A percentile compares a stretch with the other conserved stretches of the same genome.
These are phyloP conservation scores for Papiliotrema nemorosa DNA, from an alignment of 1,284 basidiomycete species.

Conservation along the genomic window DNA sequence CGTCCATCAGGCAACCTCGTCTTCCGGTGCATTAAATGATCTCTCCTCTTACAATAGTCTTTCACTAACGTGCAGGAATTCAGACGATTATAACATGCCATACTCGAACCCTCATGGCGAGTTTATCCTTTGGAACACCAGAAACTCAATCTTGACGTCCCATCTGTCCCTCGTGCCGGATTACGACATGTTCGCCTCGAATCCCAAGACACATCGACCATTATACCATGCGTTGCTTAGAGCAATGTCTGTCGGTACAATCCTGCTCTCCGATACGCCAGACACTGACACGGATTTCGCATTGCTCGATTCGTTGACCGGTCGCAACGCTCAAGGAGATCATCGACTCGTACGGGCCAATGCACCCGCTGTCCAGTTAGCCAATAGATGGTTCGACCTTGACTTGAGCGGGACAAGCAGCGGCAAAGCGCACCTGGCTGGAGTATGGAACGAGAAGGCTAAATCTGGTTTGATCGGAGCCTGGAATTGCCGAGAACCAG, in stretches of 20 bases:
- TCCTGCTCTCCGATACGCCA: conserved; percentile 32
- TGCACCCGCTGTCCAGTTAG: conserved; percentile 2
- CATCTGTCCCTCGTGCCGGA: conserved; percentile 31
- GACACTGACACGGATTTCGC: conserved; percentile 14
- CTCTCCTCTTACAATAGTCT: background rate
- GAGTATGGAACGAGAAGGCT: conserved; percentile 3
- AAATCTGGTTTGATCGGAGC: conserved; percentile 17
- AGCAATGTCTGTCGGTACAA: conserved; percentile 28
- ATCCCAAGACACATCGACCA: conserved; percentile 13
- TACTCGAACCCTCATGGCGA: conserved; percentile 22
- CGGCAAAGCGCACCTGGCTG: conserved; percentile 22
- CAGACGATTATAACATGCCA: conserved; percentile 33
- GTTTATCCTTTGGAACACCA: conserved; percentile 29
- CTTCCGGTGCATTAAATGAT: conserved; percentile 22
- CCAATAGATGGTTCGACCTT: conserved; percentile 22
- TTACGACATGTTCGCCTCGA: conserved; percentile 39
- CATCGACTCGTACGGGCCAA: conserved; percentile 13
- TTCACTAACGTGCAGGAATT: conserved; percentile 13
- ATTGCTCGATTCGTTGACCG: conserved; percentile 15
- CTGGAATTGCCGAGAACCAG: conserved; percentile 22
- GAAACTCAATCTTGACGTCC: conserved; percentile 24
- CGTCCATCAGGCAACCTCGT: conserved; percentile 20
- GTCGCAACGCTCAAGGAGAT: conserved; percentile 4
- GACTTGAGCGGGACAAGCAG: conserved; percentile 11
- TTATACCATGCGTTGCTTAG: conserved; percentile 32